Percentiles rank a stretch among this genome's conserved stretches.
Evolutionary conservation across 2,329 filamentous ascomycete species (phyloP).

Genomic region (Magnaporthiopsis poae): DNA sequence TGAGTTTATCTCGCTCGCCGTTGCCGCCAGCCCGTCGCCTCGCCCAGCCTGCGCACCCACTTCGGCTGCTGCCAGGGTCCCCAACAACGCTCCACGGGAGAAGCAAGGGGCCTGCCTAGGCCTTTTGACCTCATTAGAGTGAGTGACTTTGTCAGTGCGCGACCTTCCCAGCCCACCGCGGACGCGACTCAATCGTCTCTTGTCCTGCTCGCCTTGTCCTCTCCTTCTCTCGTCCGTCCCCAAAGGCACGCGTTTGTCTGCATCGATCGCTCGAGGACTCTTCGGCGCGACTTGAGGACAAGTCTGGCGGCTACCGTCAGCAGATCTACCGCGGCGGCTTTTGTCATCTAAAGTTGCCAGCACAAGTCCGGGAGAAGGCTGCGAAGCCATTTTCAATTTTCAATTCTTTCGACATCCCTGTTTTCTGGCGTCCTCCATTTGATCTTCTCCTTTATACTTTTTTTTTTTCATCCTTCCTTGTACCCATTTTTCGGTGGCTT

Average conservation of each 20-base stretch:
- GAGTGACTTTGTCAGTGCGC: not conserved
- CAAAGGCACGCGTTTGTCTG: not conserved
- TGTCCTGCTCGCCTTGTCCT: not conserved
- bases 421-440: not conserved
- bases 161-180: not conserved
- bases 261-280: not conserved
- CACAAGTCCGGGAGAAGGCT: not conserved
- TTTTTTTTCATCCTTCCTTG: not conserved
- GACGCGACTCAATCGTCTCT: not conserved
- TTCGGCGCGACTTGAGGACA: not conserved
- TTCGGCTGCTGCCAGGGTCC: not conserved
- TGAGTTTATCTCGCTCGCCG: not conserved
- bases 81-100: not conserved
- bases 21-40: not conserved
- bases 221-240: not conserved
- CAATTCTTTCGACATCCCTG: not conserved
- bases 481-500: not conserved
- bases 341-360: not conserved
- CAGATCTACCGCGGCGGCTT: not conserved
- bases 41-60: not conserved
- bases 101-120: not conserved
- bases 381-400: not conserved
- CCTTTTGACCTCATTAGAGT: not conserved
- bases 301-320: not conserved
- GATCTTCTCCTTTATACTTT: not conserved